Base-by-base conservation (phyloP, 2,329 filamentous ascomycete species). In the Xylaria digitata region DNA sequence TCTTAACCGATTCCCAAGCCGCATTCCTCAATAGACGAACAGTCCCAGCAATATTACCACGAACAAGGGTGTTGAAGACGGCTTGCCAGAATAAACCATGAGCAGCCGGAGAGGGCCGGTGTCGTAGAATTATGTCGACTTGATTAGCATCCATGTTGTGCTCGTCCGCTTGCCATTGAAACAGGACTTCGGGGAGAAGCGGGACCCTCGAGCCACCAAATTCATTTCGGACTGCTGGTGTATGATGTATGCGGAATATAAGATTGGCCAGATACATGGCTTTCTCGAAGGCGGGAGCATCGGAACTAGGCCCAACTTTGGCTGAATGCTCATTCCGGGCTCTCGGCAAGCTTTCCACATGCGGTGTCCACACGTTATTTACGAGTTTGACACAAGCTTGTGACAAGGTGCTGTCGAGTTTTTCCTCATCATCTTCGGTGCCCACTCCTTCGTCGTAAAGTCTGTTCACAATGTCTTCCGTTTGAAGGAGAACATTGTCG, bases 11-110 rank as follows among this genome's bases (percentile, higher is more conserved):
- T 70, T 89, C 90, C 86, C 96, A 97, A 37, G 92, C 92, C 11
- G 93, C 93, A 60, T 88, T 86, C 64, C 85, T 86, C 54, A 98
- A 83, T 32, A 97, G 79, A 53, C 85, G 82, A n/a, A 90, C 84
- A 1, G 90, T 90, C 48, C 88, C 87, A 15, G 78, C 73, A 49
- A 97, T 86, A 65, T 91, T 90, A 48, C 94, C 95, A 53, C 94
- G 91, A 30, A 97, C 82, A 23, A 94, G 83, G 15, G 89, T 84
- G 62, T 88, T 87, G 72, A 90, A 92, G n/a, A 97, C 82, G 1
- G 89, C 89, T 75, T 94, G 92, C 95, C 95, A 98, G 80, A 93
- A 98, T 42, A 91, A 83, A 30, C 85, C 82, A 74, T 96, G 92
- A 49, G 89, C 88, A 1, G 93, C 91, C 23, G 94, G 92, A 66